Base-by-base conservation (phyloP, 2,329 filamentous ascomycete genomes). In the Pseudogymnoascus sp. region DNA sequence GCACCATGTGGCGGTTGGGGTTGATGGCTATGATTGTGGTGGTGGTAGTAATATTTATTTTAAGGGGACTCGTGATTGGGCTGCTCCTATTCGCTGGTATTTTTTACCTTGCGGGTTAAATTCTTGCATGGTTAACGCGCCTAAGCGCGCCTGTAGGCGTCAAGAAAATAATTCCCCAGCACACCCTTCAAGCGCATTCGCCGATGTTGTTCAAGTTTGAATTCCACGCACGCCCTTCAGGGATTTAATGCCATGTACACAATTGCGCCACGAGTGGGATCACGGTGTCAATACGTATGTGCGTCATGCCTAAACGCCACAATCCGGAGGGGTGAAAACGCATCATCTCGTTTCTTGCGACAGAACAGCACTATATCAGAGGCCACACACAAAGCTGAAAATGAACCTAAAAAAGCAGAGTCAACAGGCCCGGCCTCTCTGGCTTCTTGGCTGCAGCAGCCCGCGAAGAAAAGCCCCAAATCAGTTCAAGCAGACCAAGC, bases 41-140 rank as follows among this genome's bases (percentile, higher is more conserved):
- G 1, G 44, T 10, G 1, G 47, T 33, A 28, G 26, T 33, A 33
- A 33, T 57, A 57, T 33, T 57, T 57, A 57, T 57, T 57, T 57
- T 57, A 19, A 57, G 35, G 50, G 28, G 50, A 35, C 50, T 33
- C 50, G 31, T 33, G 50, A 57, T 57, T 57, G 50, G 28, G 17
- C 5, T 33, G 28, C 21, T 57, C 50, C 28, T 57, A 57, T 57
- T 35, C 50, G 50, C 17, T 33, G 28, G 28, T 23, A 21, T 57
- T 57, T 57, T 57, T 35, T 57, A 57, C 50, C 50, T 57, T 57
- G 50, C 50, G 50, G 50, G 50, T 57, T 57, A 57, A 53, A 21
- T 33, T 57, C 17, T 13, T 19, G 11, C 42, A 47, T 26, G 50
- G 50, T 28, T 33, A 33, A 57, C 50, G 50, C 50, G 50, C 50